These are phyloP conservation scores for Penicillium malachiteum DNA, from an alignment of 495 filamentous ascomycete species.

Conservation along the genomic window DNA sequence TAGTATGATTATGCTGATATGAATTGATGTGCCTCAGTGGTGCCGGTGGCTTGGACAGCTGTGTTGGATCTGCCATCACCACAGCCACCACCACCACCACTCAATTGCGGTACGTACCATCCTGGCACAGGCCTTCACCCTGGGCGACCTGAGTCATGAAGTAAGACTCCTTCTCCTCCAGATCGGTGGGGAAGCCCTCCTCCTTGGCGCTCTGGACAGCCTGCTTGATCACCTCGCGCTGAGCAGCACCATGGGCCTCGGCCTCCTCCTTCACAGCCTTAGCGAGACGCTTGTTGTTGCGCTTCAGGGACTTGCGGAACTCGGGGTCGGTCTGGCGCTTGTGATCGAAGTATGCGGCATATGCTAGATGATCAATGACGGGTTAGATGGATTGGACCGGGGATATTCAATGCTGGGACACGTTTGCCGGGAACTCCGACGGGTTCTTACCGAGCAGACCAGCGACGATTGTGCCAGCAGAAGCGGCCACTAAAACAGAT, in stretches of 20 bases:
- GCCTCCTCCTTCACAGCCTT: slow-evolving; percentile 75
- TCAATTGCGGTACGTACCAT: slow-evolving; percentile 50
- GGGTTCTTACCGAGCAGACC: slow-evolving; percentile 67
- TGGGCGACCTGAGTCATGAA: slow-evolving; percentile 92
- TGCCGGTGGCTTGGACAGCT: no score
- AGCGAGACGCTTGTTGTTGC: slow-evolving; percentile 74
- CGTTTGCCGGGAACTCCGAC: slow-evolving; percentile 3
- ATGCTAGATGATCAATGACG: slow-evolving; percentile 39
- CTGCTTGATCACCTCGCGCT: slow-evolving; percentile 68
- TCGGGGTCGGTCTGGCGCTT: slow-evolving; percentile 80
- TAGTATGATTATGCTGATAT: neutral
- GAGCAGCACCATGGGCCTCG: slow-evolving; percentile 62
- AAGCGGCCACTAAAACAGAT: slow-evolving; percentile 70
- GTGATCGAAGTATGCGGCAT: slow-evolving; percentile 95
- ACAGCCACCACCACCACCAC: neutral
- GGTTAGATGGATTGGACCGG: neutral
- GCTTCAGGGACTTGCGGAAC: slow-evolving; percentile 82
- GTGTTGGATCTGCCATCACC: neutral
- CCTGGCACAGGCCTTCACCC: slow-evolving; percentile 74
- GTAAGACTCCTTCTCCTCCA: slow-evolving; percentile 88
- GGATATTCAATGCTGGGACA: neutral
- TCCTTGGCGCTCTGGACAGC: slow-evolving; percentile 75
- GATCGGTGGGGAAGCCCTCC: slow-evolving; percentile 85
- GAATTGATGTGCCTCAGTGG: no score
- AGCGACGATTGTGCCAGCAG: slow-evolving; percentile 70